phyloP scores from a whole-genome alignment of 768 basidiomycete species.

The Phylloporus scabripes region DNA sequence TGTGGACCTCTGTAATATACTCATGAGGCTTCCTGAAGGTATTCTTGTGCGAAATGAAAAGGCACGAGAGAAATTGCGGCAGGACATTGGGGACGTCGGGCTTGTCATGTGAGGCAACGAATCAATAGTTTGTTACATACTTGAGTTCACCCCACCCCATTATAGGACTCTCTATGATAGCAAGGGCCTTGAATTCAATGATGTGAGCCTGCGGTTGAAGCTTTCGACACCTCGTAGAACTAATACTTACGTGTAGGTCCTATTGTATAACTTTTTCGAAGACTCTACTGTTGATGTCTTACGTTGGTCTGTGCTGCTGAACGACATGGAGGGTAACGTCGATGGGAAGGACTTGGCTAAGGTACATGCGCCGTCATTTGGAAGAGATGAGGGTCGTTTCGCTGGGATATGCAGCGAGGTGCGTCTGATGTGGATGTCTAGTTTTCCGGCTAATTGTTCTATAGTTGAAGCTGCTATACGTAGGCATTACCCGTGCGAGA shows the following conservation, averaged over 20 bases:
- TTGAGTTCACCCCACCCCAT: neutral
- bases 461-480: constrained; percentile 64
- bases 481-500: constrained; percentile 64
- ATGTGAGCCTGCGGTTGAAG: constrained; percentile 5
- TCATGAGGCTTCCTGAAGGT: constrained; percentile 33
- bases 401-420: constrained; percentile 58
- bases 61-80: constrained; percentile 42
- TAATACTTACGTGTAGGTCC: constrained; percentile 42
- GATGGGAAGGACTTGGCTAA: constrained; percentile 8
- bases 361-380: constrained; percentile 41
- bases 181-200: constrained; percentile 28
- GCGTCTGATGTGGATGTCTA: neutral
- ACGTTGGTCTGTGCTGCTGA: constrained; percentile 59
- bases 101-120: constrained; percentile 45
- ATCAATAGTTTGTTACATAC: accelerated
- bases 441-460: neutral
- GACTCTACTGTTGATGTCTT: constrained; percentile 48
- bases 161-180: constrained; percentile 31
- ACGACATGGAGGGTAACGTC: constrained; percentile 29
- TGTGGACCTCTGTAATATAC: neutral
- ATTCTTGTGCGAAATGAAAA: constrained; percentile 62
- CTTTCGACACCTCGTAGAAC: neutral
- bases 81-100: constrained; percentile 54
- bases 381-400: constrained; percentile 40
- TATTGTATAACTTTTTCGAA: constrained; percentile 71